A percentile compares a stretch with the other conserved stretches of the same genome.
Evolutionary conservation across 495 filamentous ascomycete genomes (phyloP).

Genomic region (Aspergillus kassunensis): DNA sequence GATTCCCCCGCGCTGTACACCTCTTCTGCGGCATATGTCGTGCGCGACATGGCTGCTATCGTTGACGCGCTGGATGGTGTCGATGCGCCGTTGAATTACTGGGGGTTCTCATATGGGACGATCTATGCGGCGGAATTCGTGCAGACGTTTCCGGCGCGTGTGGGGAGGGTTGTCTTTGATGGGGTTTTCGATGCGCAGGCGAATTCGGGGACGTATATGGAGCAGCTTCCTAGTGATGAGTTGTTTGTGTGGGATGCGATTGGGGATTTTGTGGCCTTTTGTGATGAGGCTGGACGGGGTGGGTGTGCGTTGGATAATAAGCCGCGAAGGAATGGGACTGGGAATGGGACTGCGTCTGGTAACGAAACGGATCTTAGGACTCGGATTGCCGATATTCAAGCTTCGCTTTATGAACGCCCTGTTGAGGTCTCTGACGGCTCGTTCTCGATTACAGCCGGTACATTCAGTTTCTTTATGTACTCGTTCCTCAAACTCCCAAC

Average conservation of each 20-base stretch:
- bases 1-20: conserved; percentile 8
- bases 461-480: conserved; percentile 7
- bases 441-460: background rate
- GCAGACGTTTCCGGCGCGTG: conserved; percentile 4
- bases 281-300: background rate
- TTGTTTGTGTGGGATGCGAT: background rate
- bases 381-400: background rate
- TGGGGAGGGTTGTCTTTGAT: conserved; percentile 4
- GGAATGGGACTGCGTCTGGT: background rate
- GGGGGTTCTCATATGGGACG: conserved; percentile 10
- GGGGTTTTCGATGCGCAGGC: conserved; percentile 2
- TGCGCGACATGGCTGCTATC: conserved; percentile 7
- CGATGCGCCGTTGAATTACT: conserved; percentile 2
- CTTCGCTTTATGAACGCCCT: background rate
- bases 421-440: background rate
- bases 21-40: conserved; percentile 5
- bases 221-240: conserved; percentile 5
- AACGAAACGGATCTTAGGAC: background rate
- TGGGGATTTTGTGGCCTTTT: background rate
- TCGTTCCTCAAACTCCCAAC: conserved; percentile 7
- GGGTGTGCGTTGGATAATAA: background rate
- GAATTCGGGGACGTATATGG: conserved; percentile 3
- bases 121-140: conserved; percentile 4
- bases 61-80: background rate
- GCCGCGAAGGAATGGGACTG: background rate